Percentiles rank a stretch among this genome's conserved stretches.
phyloP scores from a whole-genome alignment of 352 stramenopile species.

The Pythium diclinum region DNA sequence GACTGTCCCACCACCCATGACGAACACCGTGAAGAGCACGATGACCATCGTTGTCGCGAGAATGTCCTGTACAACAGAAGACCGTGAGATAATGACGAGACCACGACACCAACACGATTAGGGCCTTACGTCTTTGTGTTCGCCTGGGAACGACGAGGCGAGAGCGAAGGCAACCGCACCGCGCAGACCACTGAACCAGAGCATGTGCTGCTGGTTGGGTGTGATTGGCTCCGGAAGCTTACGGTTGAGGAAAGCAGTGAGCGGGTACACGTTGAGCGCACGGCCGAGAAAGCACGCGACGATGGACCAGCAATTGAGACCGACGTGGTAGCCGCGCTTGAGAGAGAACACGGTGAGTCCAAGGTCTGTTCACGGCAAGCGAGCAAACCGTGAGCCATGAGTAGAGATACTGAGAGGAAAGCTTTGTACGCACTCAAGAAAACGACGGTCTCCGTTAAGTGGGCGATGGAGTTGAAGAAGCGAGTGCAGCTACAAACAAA shows the following conservation, averaged over 20 bases:
- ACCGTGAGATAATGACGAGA: neutral
- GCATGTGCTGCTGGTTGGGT: conserved; percentile 62
- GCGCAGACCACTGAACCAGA: conserved; percentile 82
- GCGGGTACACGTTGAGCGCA: conserved; percentile 63
- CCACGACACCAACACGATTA: conserved; percentile 1
- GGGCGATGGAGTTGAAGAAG: conserved; percentile 57
- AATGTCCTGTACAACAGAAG: conserved; percentile 33
- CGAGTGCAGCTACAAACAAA: conserved; percentile 21
- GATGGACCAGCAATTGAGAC: conserved; percentile 56
- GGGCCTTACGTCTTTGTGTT: conserved; percentile 26
- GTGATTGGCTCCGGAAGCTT: conserved; percentile 15
- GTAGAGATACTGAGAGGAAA: neutral
- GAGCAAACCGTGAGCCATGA: neutral
- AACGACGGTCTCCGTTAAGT: conserved; percentile 71
- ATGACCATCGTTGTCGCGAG: conserved; percentile 75
- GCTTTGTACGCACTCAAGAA: conserved; percentile 46
- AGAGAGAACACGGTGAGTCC: conserved; percentile 70
- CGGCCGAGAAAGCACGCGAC: conserved; percentile 53
- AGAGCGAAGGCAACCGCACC: conserved; percentile 79
- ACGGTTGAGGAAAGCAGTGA: conserved; percentile 34
- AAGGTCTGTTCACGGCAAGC: conserved; percentile 34
- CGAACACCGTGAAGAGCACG: conserved; percentile 78
- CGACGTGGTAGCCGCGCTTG: conserved; percentile 33
- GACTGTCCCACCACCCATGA: conserved; percentile 67
- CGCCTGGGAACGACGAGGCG: conserved; percentile 52